Evolutionary conservation across 139 green algal genomes (phyloP), one percentile per base, ranked within the genome.

Genomic region (Monoraphidium neglectum): DNA sequence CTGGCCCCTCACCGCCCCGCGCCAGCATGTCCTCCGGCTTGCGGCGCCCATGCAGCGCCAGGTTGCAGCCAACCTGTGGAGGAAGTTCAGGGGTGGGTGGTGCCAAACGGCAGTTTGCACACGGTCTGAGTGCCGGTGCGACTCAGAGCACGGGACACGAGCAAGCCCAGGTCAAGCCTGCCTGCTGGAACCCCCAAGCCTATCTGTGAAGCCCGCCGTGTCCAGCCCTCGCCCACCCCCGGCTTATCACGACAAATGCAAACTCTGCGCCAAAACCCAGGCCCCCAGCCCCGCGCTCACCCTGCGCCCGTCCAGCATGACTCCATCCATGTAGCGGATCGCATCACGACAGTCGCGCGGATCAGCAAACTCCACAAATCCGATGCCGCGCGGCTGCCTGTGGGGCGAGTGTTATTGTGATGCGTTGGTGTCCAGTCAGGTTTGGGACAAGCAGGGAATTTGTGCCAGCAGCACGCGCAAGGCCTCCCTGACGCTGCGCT

Each of bases 321-420:
- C 74, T 28, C 78, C 35, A 40, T 88, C 85, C 36, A 88, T 51
- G n/a, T 53, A 63, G 54, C 87, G 68, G 61, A 86, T 80, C 2
- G 84, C 82, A 49, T 90, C 86, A 75, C 87, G 76, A 4, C 82
- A 82, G 57, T 89, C 84, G 8, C 80, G 72, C 16, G 67, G 32
- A 47, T 87, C 79, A 0, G 77, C 71, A 61, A 78, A 93, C 51
- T 93, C 88, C 15, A 93, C 33, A 61, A 93, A 93, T 2, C 77
- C 86, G 21, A 92, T 81, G 32, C 88, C 88, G 0, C 88, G 68
- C 4, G 81, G 68, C 63, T 88, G 79, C 40, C 79, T 86, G 73
- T 49, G 46, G 33, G 43, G 68, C 33, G n/a, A 36, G 38, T 54
- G 15, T 60, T 60, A 28, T 60, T 60, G 51, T 60, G 18, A 13